Evolutionary conservation across 2,329 filamentous ascomycete species (phyloP), one percentile per base, ranked within the genome.

Genomic region (Pseudopyrenochaeta lycopersici): DNA sequence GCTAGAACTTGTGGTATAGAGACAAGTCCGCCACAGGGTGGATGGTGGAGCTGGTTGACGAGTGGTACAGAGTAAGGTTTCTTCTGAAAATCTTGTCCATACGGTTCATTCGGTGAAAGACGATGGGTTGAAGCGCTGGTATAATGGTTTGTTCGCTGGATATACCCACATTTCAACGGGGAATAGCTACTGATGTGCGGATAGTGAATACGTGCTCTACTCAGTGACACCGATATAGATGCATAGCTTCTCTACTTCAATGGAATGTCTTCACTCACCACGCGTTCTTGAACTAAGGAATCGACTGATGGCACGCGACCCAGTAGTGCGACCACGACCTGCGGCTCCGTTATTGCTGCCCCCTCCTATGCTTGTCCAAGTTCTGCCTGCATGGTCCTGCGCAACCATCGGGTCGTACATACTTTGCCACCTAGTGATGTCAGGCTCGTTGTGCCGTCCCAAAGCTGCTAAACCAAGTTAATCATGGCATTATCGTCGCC

Each of bases 1-100:
- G 73, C 73, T 41, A 75, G 75, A 63, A 67, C 74, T 6, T 70
- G 72, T 53, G 70, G 75, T 52, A 51, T 70, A 12, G 68, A 72
- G 46, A 56, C 56, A 55, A 70, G 53, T 9, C n/a, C 71, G 18
- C 66, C 63, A 4, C 66, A 71, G 44, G 60, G 60, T 15, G 64
- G 63, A 1, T 49, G 71, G 41, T 75, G 71, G 70, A 51, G 43
- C 1, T 69, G 67, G 69, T 31, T 72, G 11, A 58, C 49, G 15
- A 58, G 60, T 0, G 52, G 53, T 17, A 39, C 18, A 21, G 59
- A 61, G 50, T 60, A 39, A 27, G 17, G 38, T 32, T 17, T 12
- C 30, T 3, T 48, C 27, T 35, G 32, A 4, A 27, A 9, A 27
- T 27, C 23, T 5, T 27, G 23, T 27, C 18, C 36, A 18, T 4